Evolutionary conservation across 108 stramenopile species (phyloP).

Genomic region (Fistulifera pelliculosa): DNA sequence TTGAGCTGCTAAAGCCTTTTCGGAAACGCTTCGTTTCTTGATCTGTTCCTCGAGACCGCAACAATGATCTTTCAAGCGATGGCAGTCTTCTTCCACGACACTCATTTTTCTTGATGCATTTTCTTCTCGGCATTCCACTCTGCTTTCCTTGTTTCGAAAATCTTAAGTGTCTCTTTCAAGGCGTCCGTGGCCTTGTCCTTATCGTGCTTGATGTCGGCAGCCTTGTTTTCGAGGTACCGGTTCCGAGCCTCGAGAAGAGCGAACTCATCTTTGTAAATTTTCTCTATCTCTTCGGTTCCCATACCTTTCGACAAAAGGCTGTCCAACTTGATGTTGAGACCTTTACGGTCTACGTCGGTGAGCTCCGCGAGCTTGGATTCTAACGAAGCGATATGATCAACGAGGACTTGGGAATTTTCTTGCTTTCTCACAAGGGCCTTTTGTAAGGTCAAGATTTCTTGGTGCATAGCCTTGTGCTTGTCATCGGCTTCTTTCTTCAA

Average conservation of each 20-base stretch:
- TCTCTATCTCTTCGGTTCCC: slow-evolving; percentile 20
- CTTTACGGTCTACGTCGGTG: slow-evolving; percentile 49
- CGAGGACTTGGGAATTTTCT: slow-evolving; percentile 57
- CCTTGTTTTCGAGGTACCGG: background rate
- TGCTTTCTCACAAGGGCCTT: slow-evolving; percentile 54
- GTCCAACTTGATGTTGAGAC: background rate
- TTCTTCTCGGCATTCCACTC: slow-evolving; percentile 33
- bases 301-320: background rate
- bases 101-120: slow-evolving; percentile 19
- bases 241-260: background rate
- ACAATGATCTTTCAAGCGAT: slow-evolving; percentile 38
- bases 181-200: slow-evolving; percentile 2
- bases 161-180: background rate
- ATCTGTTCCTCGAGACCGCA: slow-evolving; percentile 55
- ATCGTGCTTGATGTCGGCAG: background rate
- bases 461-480: slow-evolving; percentile 12
- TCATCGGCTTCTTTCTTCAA: slow-evolving; percentile 9
- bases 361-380: slow-evolving; percentile 57
- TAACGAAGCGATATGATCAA: slow-evolving; percentile 66
- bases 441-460: slow-evolving; percentile 33
- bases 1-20: slow-evolving; percentile 52
- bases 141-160: slow-evolving; percentile 11
- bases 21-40: slow-evolving; percentile 62
- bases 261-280: slow-evolving; percentile 2
- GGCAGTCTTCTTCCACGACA: slow-evolving; percentile 34